These are phyloP conservation scores for Suillus americanus DNA, from an alignment of 768 basidiomycete species.

Conservation along the genomic window DNA sequence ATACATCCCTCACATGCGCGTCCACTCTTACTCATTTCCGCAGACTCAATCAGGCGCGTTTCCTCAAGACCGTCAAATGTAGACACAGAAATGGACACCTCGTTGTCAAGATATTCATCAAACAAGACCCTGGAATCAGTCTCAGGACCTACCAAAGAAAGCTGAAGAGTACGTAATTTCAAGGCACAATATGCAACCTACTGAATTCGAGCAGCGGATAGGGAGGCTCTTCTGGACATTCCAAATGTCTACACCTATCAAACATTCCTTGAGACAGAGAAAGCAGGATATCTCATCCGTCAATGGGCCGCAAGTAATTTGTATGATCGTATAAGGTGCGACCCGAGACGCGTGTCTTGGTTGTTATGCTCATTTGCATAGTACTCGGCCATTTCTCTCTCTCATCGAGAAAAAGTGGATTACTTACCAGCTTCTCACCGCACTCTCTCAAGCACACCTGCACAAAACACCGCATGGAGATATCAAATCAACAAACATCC, in stretches of 20 bases:
- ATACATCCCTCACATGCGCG: not conserved
- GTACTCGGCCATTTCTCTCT: slow-evolving; percentile 93
- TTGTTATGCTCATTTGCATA: slow-evolving; percentile 30
- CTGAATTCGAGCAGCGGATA: slow-evolving; percentile 58
- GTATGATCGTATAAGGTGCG: slow-evolving; percentile 95
- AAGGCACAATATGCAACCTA: slow-evolving; percentile 1
- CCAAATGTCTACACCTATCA: slow-evolving; percentile 90
- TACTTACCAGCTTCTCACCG: slow-evolving; percentile 86
- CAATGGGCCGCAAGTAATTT: slow-evolving; percentile 95
- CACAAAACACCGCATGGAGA: slow-evolving; percentile 95
- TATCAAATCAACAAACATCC: slow-evolving; percentile 95
- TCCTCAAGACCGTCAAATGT: slow-evolving; percentile 83
- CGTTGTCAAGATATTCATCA: slow-evolving; percentile 94
- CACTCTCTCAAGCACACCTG: slow-evolving; percentile 77
- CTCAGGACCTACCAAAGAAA: slow-evolving; percentile 71
- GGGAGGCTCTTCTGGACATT: slow-evolving; percentile 81
- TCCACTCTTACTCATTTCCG: not conserved
- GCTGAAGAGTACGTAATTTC: slow-evolving; percentile 61
- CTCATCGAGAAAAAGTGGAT: slow-evolving; percentile 98
- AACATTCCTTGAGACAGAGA: slow-evolving; percentile 89
- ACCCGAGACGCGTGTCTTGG: not conserved
- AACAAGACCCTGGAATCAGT: slow-evolving; percentile 84
- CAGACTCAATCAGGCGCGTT: slow-evolving; percentile 32
- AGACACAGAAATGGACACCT: slow-evolving; percentile 80
- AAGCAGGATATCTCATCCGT: slow-evolving; percentile 91